Evolutionary conservation across 495 filamentous ascomycete genomes (phyloP).

Genomic region (Lophiotrema nucula): DNA sequence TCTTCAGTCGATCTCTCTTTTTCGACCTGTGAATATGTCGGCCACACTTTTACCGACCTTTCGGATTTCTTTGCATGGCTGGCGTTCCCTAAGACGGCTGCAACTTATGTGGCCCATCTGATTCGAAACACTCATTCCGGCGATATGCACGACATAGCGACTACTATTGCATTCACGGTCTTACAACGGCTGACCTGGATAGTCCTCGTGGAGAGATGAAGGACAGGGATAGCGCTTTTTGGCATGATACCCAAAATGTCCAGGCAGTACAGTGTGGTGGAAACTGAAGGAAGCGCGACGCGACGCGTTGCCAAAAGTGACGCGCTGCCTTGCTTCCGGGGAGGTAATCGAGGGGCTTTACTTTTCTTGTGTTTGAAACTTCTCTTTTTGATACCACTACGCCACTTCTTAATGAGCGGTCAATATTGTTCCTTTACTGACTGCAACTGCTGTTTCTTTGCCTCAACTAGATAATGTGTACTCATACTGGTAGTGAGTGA

Average conservation of each 20-base stretch:
- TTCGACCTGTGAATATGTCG: constrained; percentile 3
- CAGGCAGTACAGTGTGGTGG: not conserved
- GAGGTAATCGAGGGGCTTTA: not conserved
- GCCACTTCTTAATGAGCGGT: not conserved
- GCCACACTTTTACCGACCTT: not conserved
- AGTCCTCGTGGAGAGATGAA: not conserved
- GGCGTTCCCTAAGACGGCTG: not conserved
- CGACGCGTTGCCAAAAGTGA: no score
- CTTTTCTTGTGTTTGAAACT: constrained; percentile 1
- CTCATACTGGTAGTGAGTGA: constrained; percentile 18
- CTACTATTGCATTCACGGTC: not conserved
- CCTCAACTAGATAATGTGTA: constrained; percentile 13
- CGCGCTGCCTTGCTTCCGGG: no score
- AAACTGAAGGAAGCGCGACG: not conserved
- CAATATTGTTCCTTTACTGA: not conserved
- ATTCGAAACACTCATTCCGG: not conserved
- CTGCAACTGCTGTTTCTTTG: not conserved
- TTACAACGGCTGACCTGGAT: not conserved
- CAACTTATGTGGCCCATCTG: not conserved
- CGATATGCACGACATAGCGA: no score
- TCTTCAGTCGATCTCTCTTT: constrained; percentile 18
- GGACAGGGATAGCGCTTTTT: not conserved
- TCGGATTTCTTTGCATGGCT: not conserved
- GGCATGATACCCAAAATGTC: not conserved
- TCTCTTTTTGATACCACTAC: constrained; percentile 21